Evolutionary conservation across 306 rosid species (phyloP).

Genomic region (Prunus mira): DNA sequence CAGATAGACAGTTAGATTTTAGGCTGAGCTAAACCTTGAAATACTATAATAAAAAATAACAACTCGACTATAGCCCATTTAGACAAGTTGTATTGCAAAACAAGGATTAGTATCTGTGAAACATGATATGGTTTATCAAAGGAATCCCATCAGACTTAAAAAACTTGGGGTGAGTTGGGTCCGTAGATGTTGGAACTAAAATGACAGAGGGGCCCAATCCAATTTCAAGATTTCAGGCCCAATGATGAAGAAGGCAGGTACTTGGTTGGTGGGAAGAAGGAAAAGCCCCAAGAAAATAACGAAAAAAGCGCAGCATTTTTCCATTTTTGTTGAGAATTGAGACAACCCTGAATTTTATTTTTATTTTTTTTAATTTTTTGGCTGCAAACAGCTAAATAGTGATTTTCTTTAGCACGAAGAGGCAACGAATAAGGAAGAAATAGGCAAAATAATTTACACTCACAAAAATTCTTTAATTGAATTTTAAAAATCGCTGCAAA

Average conservation of each 20-base stretch:
- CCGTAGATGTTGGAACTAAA: not conserved
- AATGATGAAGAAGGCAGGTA: not conserved
- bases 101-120: no score
- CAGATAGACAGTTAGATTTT: no score
- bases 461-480: no score
- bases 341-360: no score
- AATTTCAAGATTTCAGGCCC: not conserved
- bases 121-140: no score
- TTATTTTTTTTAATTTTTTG: not conserved
- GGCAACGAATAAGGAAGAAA: no score
- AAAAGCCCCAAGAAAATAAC: not conserved
- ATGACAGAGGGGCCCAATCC: not conserved
- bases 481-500: not conserved
- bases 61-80: no score
- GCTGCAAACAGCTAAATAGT: not conserved
- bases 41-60: no score
- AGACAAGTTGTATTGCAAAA: no score
- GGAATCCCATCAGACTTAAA: no score
- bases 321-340: not conserved
- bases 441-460: no score
- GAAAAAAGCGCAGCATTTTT: not conserved
- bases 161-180: not conserved
- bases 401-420: not conserved
- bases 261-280: not conserved
- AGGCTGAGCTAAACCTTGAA: no score